phyloP scores from a whole-genome alignment of 208 protist genomes.

The Trypanosomatidae sp. region DNA sequence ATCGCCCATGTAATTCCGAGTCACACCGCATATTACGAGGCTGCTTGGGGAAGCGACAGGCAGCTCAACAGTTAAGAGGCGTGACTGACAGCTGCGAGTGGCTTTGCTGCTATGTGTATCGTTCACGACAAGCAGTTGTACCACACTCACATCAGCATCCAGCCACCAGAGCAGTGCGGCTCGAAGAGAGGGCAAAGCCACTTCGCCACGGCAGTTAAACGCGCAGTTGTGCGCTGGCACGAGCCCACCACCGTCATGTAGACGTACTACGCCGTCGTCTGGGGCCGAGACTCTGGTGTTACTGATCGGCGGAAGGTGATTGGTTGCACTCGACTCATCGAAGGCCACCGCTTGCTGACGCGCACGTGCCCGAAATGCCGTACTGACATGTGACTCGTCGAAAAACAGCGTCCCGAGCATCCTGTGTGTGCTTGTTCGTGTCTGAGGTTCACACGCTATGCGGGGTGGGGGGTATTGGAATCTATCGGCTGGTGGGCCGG shows the following conservation, averaged over 20 bases:
- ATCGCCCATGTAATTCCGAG: conserved; percentile 45
- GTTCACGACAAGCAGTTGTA: conserved; percentile 66
- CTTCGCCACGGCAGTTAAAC: conserved; percentile 52
- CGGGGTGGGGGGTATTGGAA: background rate
- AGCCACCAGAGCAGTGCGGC: conserved; percentile 79
- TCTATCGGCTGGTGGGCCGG: background rate
- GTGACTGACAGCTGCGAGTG: conserved; percentile 47
- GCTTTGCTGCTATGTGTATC: conserved; percentile 35
- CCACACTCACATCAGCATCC: conserved; percentile 37
- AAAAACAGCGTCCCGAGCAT: conserved; percentile 86
- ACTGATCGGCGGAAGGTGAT: background rate
- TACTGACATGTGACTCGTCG: conserved; percentile 58
- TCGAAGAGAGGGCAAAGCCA: conserved; percentile 51
- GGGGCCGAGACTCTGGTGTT: background rate
- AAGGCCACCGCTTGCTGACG: background rate
- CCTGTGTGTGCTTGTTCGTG: background rate
- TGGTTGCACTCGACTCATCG: background rate
- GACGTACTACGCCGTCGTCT: conserved; percentile 12
- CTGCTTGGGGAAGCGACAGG: conserved; percentile 19
- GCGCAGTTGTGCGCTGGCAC: conserved; percentile 19
- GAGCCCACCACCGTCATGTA: conserved; percentile 3
- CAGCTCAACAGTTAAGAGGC: conserved; percentile 67
- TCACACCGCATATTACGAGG: conserved; percentile 72
- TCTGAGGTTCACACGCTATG: background rate
- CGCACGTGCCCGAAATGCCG: conserved; percentile 43